phyloP scores from a whole-genome alignment of 306 rosid genomes.

The Inga leiocalycina region DNA sequence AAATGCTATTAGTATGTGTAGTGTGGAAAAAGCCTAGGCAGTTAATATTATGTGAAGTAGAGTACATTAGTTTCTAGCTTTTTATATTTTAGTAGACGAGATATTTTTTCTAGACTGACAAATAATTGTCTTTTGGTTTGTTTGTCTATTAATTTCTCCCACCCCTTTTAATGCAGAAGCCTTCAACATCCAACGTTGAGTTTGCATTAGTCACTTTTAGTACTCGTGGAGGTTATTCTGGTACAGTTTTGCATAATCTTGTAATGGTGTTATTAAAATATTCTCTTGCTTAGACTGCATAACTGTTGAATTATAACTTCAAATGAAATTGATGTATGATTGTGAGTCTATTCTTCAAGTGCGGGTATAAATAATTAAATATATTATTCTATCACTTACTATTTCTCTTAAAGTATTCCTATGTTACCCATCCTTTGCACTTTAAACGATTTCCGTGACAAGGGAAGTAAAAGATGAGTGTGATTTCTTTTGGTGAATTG shows the following conservation, averaged over 20 bases:
- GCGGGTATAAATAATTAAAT: background rate
- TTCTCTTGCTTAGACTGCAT: constrained; percentile 9
- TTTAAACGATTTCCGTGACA: constrained; percentile 13
- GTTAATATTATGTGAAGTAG: background rate
- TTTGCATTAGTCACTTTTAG: constrained; percentile 72
- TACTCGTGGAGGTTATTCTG: constrained; percentile 93
- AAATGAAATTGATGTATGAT: background rate
- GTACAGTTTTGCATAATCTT: constrained; percentile 50
- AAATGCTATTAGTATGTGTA: background rate
- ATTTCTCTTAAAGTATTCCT: constrained; percentile 16
- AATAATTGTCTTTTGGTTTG: constrained; percentile 30
- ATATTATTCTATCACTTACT: background rate
- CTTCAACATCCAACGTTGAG: constrained; percentile 60
- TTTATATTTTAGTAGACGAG: constrained; percentile 1
- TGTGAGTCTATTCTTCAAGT: background rate
- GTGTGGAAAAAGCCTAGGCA: background rate
- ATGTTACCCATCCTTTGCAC: background rate
- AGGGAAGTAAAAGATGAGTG: background rate
- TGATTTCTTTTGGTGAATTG: constrained; percentile 9
- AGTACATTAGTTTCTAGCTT: background rate
- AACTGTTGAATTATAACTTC: constrained; percentile 8
- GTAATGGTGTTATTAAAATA: constrained; percentile 15
- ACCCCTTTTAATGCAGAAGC: constrained; percentile 63
- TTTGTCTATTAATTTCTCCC: constrained; percentile 9
- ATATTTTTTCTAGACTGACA: constrained; percentile 16